Evolutionary conservation across 805 yeast genomes (phyloP), one percentile per base, ranked within the genome.

Genomic region (Cyberlindnera misumaiensis): DNA sequence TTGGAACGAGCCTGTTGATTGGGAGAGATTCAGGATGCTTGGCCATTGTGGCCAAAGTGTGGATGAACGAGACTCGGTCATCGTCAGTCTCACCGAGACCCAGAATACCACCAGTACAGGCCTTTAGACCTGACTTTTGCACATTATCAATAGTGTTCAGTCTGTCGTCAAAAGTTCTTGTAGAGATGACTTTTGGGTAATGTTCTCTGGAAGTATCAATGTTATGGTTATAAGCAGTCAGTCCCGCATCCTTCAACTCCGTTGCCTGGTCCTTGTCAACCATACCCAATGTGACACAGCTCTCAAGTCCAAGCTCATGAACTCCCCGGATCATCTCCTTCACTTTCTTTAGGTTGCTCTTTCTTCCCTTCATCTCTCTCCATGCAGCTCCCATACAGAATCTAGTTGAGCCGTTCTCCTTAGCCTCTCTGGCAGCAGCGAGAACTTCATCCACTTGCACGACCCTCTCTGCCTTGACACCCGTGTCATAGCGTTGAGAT

Each of bases 301-400:
- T 74, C 56, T 84, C 93, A 75, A 84, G 64, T 0, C 80, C 77
- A 56, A 83, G 57, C 17, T 73, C 78, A 49, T 80, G 77, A 35
- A 83, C 79, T 40, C 64, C 70, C 22, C 63, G 55, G 26, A 83
- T 78, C 89, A 83, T 83, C 36, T 74, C 72, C 18, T 74, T 63
- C 40, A 83, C 80, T 44, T 65, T 73, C 42, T 69, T 73, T 44
- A 83, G 54, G 1, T 82, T 86, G 13, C 77, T 70, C 56, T 80
- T 83, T 35, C 93, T 65, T 13, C 93, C 90, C 35, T 65, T 64
- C 93, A 83, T 83, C 44, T 82, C 90, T 56, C 93, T 70, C 93
- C 90, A 84, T 2, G 93, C 93, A 10, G 90, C 86, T 34, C 93
- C 93, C 78, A 83, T 73, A 55, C 93, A 83, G 54, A 83, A 83